Evolutionary conservation across 169 alveolate species (phyloP).

Genomic region (Babesia sp.): DNA sequence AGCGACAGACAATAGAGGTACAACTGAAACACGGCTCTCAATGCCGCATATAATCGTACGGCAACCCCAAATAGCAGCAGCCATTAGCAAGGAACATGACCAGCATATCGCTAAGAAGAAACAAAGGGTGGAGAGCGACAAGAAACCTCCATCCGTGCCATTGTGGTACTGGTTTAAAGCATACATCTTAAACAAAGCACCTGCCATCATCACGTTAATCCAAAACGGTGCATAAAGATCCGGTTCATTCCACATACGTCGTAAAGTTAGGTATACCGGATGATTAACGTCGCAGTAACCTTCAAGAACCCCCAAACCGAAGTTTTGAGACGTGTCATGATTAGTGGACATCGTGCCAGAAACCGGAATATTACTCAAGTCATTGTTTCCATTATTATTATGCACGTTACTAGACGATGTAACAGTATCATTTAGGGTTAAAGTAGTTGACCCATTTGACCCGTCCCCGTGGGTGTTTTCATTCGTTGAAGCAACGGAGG

Average conservation of each 20-base stretch:
- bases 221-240: constrained; percentile 56
- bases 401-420: too few species aligned
- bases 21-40: not conserved
- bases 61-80: constrained; percentile 6
- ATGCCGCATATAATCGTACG: not conserved
- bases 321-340: too few species aligned
- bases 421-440: too few species aligned
- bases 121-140: constrained; percentile 7
- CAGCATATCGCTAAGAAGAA: constrained; percentile 3
- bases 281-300: constrained; percentile 8
- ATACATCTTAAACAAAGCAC: constrained; percentile 28
- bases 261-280: constrained; percentile 20
- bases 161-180: not conserved
- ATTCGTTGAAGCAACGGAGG: not conserved
- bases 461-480: too few species aligned
- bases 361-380: too few species aligned
- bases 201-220: constrained; percentile 40
- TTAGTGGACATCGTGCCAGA: too few species aligned
- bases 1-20: constrained; percentile 11
- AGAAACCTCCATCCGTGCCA: not conserved
- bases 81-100: constrained; percentile 46
- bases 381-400: too few species aligned
- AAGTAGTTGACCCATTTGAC: too few species aligned
- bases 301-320: constrained; percentile 10
- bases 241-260: constrained; percentile 34